A percentile compares a stretch with the other conserved stretches of the same genome.
These are phyloP conservation scores for Tolypocladium endophyticum DNA, from an alignment of 2,329 filamentous ascomycete species.

Conservation along the genomic window DNA sequence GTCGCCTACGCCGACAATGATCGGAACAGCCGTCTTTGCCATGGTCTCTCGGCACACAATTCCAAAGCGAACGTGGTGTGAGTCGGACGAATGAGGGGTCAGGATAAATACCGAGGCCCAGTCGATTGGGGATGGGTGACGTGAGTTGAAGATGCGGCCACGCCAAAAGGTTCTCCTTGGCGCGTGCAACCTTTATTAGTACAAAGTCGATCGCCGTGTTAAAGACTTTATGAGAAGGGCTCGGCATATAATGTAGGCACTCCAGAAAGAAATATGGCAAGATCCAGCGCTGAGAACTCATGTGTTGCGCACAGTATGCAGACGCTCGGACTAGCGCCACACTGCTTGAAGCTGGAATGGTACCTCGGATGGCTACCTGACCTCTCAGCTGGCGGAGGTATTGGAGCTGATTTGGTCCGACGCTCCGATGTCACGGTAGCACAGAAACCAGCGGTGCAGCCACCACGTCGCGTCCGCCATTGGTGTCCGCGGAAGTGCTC, in stretches of 20 bases:
- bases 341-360: not conserved
- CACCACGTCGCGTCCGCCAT: not conserved
- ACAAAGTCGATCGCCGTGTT: not conserved
- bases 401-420: not conserved
- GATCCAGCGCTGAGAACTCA: not conserved
- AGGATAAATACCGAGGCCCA: not conserved
- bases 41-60: not conserved
- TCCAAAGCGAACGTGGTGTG: not conserved
- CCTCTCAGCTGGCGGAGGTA: not conserved
- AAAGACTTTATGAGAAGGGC: too few relatives aligned
- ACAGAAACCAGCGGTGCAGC: not conserved
- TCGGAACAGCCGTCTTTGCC: conserved; percentile 22
- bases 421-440: not conserved
- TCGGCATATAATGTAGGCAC: too few relatives aligned
- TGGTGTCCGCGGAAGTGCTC: not conserved
- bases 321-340: not conserved
- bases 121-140: not conserved
- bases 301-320: not conserved
- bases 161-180: not conserved
- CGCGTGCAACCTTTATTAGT: not conserved
- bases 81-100: not conserved
- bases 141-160: not conserved
- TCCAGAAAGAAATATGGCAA: not conserved
- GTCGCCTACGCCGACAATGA: conserved; percentile 54
- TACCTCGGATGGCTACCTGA: not conserved